A percentile compares a stretch with the other conserved stretches of the same genome.
phyloP scores from a whole-genome alignment of 257 asterid genomes.

The Thymus mandschuricus region DNA sequence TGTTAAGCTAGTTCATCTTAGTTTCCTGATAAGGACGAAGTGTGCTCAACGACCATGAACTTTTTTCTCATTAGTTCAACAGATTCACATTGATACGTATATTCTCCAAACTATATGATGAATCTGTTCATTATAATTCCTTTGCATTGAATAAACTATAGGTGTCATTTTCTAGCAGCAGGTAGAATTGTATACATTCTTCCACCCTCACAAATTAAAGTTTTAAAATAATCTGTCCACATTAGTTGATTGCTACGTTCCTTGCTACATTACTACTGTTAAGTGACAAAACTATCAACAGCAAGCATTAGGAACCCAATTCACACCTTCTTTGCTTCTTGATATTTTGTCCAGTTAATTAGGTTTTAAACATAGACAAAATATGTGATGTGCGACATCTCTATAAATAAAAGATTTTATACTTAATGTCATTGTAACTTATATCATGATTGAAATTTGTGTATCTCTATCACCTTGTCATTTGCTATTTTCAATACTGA shows the following conservation, averaged over 20 bases:
- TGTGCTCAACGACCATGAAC: neutral
- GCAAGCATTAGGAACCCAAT: slow-evolving; percentile 1
- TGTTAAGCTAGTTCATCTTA: neutral
- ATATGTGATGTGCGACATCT: neutral
- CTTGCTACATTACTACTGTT: slow-evolving; percentile 20
- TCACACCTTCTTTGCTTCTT: slow-evolving; percentile 26
- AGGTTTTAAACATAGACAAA: neutral
- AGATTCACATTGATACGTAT: slow-evolving; percentile 3
- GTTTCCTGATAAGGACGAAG: neutral
- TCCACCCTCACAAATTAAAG: neutral
- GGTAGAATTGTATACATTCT: neutral
- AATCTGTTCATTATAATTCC: slow-evolving; percentile 2
- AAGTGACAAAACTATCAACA: slow-evolving; percentile 25
- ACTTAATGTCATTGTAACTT: neutral
- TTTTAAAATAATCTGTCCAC: neutral
- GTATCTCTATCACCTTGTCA: slow-evolving; percentile 13
- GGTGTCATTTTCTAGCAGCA: slow-evolving; percentile 17
- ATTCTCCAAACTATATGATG: neutral
- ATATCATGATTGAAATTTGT: neutral
- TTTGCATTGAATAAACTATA: slow-evolving; percentile 4
- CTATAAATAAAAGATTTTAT: neutral
- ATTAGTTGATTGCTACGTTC: slow-evolving; percentile 3
- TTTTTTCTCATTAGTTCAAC: neutral
- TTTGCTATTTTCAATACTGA: too few species aligned
- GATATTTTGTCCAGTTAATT: slow-evolving; percentile 21